Evolutionary conservation across 2,329 filamentous ascomycete genomes (phyloP), one percentile per base, ranked within the genome.

Genomic region (Nannizzia gypsea): DNA sequence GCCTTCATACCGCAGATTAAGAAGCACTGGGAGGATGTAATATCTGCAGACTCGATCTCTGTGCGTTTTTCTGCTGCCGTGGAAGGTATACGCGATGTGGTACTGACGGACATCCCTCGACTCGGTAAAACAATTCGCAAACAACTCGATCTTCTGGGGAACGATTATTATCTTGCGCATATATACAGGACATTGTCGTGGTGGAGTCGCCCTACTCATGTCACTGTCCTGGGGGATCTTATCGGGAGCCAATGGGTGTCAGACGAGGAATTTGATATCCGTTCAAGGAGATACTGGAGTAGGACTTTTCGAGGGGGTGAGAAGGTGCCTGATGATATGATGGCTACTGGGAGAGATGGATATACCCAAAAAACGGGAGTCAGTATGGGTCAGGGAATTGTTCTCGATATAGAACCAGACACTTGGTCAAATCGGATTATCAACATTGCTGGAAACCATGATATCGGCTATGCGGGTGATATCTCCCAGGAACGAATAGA

Each of bases 401-500:
- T 22, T n/a, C 15, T 48, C 4, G 42, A 58, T 1, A 67, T 80
- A 24, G 74, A 75, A 1, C 64, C 64, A 54, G 78, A 82, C 61
- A 72, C 74, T 1, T 97, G 93, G 93, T 74, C 79, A n/a, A 80
- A 78, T 44, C 82, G 87, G 59, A 80, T 96, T 64, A 90, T 99
- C 70, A 95, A 96, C 66, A 83, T 97, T 26, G 90, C 85, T 0
- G 93, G 93, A 1, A 99, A 99, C 69, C 93, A 99, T 70, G 93
- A 99, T 72, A 86, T 99, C 68, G 93, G 93, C 36, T 99, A 99
- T 71, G 90, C 91, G 0, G 93, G 93, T 2, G 93, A 99, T 72
- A 80, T 97, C 63, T 90, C 87, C 44, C 75, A 80, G n/a, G 79
- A 83, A 63, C 83, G 90, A 2, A 78, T 96, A 59, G 78, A 83